Conservation (phyloP, 2,329 filamentous ascomycete species). For the Ascochyta lentis region DNA sequence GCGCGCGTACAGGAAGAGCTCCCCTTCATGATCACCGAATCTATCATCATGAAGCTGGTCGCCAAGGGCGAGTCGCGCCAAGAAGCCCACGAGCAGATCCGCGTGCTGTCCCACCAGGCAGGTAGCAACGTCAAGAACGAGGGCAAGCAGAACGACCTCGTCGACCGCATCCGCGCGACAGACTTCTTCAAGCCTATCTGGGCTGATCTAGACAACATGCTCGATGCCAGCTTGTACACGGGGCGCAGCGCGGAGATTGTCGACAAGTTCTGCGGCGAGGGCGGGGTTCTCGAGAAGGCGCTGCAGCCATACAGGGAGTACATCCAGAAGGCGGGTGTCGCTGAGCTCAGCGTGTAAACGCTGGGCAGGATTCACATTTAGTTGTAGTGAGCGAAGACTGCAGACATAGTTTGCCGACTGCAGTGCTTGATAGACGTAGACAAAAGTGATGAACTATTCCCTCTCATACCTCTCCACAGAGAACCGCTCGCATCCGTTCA, state of each 20-base stretch:
- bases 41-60: slow-evolving; percentile 69
- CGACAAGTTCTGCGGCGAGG: slow-evolving; percentile 31
- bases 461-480: too few species aligned
- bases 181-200: slow-evolving; percentile 77
- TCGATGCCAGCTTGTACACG: slow-evolving; percentile 68
- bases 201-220: slow-evolving; percentile 70
- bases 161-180: slow-evolving; percentile 75
- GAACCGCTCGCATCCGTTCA: too few species aligned
- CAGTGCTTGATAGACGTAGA: background rate
- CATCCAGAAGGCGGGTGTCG: slow-evolving; percentile 39
- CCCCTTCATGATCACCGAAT: slow-evolving; percentile 81
- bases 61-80: slow-evolving; percentile 75
- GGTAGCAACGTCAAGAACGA: slow-evolving; percentile 72
- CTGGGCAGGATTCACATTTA: too few species aligned
- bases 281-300: slow-evolving; percentile 36
- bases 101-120: slow-evolving; percentile 79
- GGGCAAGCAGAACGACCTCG: slow-evolving; percentile 80
- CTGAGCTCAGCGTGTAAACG: slow-evolving; percentile 41
- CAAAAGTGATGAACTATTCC: background rate
- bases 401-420: slow-evolving; percentile 4
- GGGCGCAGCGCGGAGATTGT: slow-evolving; percentile 55
- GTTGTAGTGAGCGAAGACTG: background rate
- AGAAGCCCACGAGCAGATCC: slow-evolving; percentile 86
- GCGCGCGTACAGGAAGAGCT: slow-evolving; percentile 73
- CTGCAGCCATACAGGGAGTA: slow-evolving; percentile 62